These are phyloP conservation scores for Trichoderma brevicompactum DNA, from an alignment of 2,329 filamentous ascomycete genomes.

Conservation along the genomic window DNA sequence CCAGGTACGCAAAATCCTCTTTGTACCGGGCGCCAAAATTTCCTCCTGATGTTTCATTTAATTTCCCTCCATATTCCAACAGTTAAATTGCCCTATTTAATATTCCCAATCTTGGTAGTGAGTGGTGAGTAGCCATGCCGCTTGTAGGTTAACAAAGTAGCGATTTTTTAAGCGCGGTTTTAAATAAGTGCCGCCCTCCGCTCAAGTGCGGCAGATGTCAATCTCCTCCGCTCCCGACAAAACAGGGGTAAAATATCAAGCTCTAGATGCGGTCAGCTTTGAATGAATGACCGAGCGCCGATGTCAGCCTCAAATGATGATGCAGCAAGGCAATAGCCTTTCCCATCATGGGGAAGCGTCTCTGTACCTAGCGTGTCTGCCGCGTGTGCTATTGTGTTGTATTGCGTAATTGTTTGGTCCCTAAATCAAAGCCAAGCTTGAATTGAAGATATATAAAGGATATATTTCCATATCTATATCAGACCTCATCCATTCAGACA, in stretches of 20 bases:
- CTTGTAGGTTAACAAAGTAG: background rate
- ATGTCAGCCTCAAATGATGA: background rate
- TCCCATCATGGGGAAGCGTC: background rate
- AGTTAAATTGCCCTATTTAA: background rate
- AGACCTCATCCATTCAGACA: too few relatives aligned
- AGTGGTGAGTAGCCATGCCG: too few relatives aligned
- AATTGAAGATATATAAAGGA: too few relatives aligned
- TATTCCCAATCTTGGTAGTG: background rate
- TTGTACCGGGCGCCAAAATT: background rate
- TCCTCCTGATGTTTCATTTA: background rate
- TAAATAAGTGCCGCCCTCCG: conserved; percentile 3
- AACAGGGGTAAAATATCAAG: background rate
- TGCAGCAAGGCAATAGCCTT: background rate
- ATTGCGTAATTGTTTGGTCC: background rate
- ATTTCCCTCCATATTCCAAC: too few relatives aligned
- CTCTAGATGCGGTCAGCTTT: background rate
- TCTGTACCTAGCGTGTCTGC: background rate
- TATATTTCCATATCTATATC: background rate
- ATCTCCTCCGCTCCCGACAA: background rate
- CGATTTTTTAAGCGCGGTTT: background rate
- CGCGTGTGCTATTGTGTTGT: background rate
- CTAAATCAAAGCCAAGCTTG: too few relatives aligned
- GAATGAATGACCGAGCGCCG: background rate
- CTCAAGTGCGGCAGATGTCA: background rate
- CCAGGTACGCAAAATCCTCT: too few relatives aligned